These are phyloP conservation scores for Calonectria crousiana DNA, from an alignment of 2,329 filamentous ascomycete genomes.

Conservation along the genomic window DNA sequence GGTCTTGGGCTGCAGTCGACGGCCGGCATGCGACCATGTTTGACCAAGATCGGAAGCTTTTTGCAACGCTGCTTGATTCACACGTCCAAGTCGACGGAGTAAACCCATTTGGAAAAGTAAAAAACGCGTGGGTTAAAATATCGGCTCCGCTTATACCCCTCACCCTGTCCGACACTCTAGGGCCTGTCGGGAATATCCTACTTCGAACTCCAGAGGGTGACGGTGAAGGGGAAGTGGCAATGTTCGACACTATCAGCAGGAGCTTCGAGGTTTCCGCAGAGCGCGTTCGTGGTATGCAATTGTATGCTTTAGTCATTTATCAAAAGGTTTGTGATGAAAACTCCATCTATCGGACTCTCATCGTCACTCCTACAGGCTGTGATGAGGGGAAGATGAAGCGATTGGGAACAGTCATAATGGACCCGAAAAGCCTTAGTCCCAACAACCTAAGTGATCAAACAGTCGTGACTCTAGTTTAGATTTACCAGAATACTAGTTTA, in stretches of 20 bases:
- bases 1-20: constrained; percentile 29
- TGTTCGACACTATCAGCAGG: constrained; percentile 5
- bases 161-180: background rate
- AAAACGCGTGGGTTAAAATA: constrained; percentile 7
- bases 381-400: background rate
- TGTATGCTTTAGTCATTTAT: constrained; percentile 8
- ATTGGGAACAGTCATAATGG: background rate
- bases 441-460: background rate
- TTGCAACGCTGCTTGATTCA: constrained; percentile 1
- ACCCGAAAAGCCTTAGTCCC: background rate
- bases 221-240: background rate
- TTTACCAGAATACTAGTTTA: background rate
- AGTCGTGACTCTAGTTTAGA: constrained; percentile 7
- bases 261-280: constrained; percentile 1
- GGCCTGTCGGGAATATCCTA: constrained; percentile 5
- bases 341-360: background rate
- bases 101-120: constrained; percentile 19
- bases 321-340: background rate
- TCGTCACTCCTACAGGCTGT: background rate
- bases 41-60: background rate
- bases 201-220: background rate
- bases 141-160: constrained; percentile 10
- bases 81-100: constrained; percentile 5
- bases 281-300: background rate
- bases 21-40: background rate